phyloP scores from a whole-genome alignment of 179 eudicot genomes.

The Spinacia oleracea region DNA sequence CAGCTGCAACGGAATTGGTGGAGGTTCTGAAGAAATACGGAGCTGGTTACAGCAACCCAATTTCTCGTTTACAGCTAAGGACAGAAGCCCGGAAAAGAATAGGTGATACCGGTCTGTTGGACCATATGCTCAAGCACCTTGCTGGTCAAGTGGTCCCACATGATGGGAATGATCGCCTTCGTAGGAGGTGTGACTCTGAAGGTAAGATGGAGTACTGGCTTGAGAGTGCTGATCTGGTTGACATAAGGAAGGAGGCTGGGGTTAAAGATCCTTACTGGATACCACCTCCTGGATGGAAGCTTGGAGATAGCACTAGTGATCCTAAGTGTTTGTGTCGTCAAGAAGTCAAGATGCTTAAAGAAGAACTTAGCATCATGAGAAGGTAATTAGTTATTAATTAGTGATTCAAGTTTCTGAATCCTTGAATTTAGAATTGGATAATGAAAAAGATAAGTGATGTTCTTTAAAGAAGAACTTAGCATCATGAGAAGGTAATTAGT shows the following conservation, averaged over 20 bases:
- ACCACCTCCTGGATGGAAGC: slow-evolving; percentile 93
- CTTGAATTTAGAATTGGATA: neutral
- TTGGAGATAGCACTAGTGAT: slow-evolving; percentile 60
- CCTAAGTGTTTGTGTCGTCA: slow-evolving; percentile 34
- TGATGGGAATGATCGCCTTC: slow-evolving; percentile 61
- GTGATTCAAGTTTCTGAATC: neutral
- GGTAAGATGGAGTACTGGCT: slow-evolving; percentile 92
- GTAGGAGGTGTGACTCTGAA: slow-evolving; percentile 68
- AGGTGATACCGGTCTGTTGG: slow-evolving; percentile 92
- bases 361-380: slow-evolving; percentile 42
- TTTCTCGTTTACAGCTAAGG: slow-evolving; percentile 61
- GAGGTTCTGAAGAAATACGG: slow-evolving; percentile 64
- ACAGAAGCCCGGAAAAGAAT: slow-evolving; percentile 70
- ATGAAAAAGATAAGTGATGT: neutral
- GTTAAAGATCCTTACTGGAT: slow-evolving; percentile 82
- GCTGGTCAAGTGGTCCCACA: slow-evolving; percentile 68
- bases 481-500: slow-evolving; percentile 54
- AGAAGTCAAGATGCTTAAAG: slow-evolving; percentile 53
- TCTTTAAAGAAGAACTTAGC: slow-evolving; percentile 51
- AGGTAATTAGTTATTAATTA: slow-evolving; percentile 44
- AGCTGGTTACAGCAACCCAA: slow-evolving; percentile 53
- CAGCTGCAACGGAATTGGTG: slow-evolving; percentile 51
- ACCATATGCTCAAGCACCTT: slow-evolving; percentile 87
- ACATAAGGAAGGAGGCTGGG: slow-evolving; percentile 75
- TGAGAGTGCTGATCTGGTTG: slow-evolving; percentile 71